Evolutionary conservation across 2,329 filamentous ascomycete genomes (phyloP), one percentile per base, ranked within the genome.

Genomic region (Colletotrichum truncatum): DNA sequence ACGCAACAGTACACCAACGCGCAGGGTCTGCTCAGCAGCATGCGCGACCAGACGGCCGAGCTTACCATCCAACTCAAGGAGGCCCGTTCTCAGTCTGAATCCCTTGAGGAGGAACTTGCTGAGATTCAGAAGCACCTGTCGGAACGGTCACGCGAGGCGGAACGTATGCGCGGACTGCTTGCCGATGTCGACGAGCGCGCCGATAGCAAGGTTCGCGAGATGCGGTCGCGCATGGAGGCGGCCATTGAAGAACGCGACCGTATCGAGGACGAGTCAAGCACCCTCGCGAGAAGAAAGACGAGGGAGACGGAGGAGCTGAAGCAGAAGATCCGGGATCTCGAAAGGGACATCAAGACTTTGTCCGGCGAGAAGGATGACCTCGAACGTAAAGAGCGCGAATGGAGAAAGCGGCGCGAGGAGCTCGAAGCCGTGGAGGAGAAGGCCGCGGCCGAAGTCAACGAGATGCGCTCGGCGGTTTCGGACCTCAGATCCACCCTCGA

Each of bases 171-270:
- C 32, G 86, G 94, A 51, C 85, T 98, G 65, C 82, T 99, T 11
- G 90, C 91, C 14, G 95, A 98, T 69, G 93, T 94, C 8, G 93
- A 98, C 75, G 88, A 91, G 65, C 87, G 93, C 9, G 90, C 94
- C 1, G 94, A 98, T 69, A 83, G 84, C 66, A 92, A 93, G 73
- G 87, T 97, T 16, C 89, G 93, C 26, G 95, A 98, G 69, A 96
- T 97, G 89, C 91, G 93, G 57, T 89, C 93, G 63, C 89, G 91
- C 2, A 91, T 98, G 85, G 95, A 98, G 73, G 85, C 92, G 1
- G 94, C 94, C 0, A 86, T 97, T n/a, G 94, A 98, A 75, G 96
- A 99, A 77, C 89, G 96, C 16, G 96, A 99, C 75, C 89, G 93
- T 3, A 90, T 94, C 2, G 95, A 99, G 77, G 94, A 98, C 68